Evolutionary conservation across 2,329 filamentous ascomycete species (phyloP).

Genomic region (Pyricularia sp.): DNA sequence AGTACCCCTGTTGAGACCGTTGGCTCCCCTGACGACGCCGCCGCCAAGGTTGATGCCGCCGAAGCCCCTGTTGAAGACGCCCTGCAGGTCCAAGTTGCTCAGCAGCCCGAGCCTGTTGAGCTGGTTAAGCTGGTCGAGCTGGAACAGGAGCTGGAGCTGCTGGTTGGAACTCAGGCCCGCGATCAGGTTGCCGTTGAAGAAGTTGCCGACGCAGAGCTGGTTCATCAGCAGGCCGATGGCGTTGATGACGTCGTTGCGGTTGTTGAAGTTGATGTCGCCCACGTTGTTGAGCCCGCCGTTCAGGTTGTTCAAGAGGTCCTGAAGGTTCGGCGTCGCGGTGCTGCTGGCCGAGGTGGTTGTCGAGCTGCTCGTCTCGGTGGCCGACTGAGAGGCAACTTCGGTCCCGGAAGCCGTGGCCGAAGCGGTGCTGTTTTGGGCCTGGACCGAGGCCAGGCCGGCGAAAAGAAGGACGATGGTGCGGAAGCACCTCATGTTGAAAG

Average conservation of each 20-base stretch:
- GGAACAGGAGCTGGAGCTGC: conserved; percentile 18
- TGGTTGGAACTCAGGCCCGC: conserved; percentile 12
- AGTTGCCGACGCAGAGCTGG: conserved; percentile 15
- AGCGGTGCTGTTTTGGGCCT: conserved; percentile 2
- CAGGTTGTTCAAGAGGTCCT: conserved; percentile 7
- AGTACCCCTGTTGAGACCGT: background rate
- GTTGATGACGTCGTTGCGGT: conserved; percentile 15
- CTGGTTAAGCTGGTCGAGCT: conserved; percentile 19
- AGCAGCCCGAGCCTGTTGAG: conserved; percentile 17
- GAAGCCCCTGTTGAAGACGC: conserved; percentile 15
- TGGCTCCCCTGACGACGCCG: conserved; percentile 6
- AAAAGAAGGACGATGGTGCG: conserved; percentile 11
- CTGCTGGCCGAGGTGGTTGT: conserved; percentile 1
- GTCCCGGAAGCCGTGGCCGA: conserved; percentile 4
- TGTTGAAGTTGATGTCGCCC: conserved; percentile 15
- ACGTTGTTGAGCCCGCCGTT: conserved; percentile 14
- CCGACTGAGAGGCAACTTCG: conserved; percentile 3
- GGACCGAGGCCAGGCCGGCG: conserved; percentile 17
- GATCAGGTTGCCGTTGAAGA: conserved; percentile 13
- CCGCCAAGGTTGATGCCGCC: conserved; percentile 12
- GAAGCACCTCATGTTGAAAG: conserved; percentile 14
- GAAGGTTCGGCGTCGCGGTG: conserved; percentile 5
- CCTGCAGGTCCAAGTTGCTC: conserved; percentile 14
- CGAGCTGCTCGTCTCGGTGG: background rate
- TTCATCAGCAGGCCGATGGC: conserved; percentile 17